Conservation (phyloP, 2,329 filamentous ascomycete species). For the Colletotrichum lini region DNA sequence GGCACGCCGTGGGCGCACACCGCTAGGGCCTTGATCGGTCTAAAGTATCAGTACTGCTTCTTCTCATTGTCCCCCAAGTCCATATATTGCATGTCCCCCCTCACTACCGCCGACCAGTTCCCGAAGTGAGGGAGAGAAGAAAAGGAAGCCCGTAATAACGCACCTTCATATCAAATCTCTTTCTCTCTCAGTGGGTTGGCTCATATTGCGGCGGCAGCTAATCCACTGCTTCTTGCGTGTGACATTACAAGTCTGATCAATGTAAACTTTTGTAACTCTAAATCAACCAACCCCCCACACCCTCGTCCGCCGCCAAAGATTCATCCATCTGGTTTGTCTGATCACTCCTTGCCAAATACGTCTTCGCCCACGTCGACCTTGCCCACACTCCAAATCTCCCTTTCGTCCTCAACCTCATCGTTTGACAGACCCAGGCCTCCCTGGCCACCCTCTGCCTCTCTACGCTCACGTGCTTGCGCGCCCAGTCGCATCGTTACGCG, state of each 20-base stretch:
- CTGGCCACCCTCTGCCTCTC: slow-evolving; percentile 90
- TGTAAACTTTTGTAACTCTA: slow-evolving; percentile 31
- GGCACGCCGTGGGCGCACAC: too few species aligned
- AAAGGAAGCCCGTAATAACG: too few species aligned
- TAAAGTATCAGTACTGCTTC: too few species aligned
- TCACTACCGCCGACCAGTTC: too few species aligned
- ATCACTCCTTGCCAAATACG: slow-evolving; percentile 57
- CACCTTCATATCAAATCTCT: too few species aligned
- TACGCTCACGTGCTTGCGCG: slow-evolving; percentile 88
- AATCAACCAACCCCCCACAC: slow-evolving; percentile 37
- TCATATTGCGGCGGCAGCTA: too few species aligned
- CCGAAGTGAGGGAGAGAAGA: too few species aligned
- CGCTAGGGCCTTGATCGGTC: too few species aligned
- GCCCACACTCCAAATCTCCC: slow-evolving; percentile 95
- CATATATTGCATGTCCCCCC: too few species aligned
- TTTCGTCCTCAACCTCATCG: slow-evolving; percentile 95
- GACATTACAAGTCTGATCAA: neutral
- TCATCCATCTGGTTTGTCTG: slow-evolving; percentile 41
- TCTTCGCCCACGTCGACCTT: slow-evolving; percentile 85
- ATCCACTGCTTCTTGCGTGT: neutral
- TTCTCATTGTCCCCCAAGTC: too few species aligned
- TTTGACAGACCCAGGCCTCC: slow-evolving; percentile 88
- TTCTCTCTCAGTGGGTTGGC: too few species aligned
- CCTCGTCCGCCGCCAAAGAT: slow-evolving; percentile 38
- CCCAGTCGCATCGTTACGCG: slow-evolving; percentile 87